A percentile compares a stretch with the other conserved stretches of the same genome.
phyloP scores from a whole-genome alignment of 2,329 filamentous ascomycete species.

The Penicillium polonicum region DNA sequence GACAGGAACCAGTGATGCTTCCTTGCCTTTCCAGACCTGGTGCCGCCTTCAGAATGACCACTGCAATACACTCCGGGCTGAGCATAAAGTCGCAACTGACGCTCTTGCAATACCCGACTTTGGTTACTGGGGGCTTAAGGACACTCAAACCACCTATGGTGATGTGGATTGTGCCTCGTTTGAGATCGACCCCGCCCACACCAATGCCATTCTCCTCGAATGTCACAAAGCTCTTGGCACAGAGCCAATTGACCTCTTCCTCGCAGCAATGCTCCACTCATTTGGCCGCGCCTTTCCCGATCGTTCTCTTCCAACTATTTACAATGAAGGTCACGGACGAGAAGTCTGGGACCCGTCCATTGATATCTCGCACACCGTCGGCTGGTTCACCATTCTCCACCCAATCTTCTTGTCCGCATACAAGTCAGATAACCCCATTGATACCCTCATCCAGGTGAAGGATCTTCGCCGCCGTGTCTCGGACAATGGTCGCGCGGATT shows the following conservation, averaged over 20 bases:
- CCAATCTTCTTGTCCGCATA: conserved; percentile 41
- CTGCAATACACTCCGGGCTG: conserved; percentile 15
- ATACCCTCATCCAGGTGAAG: conserved; percentile 39
- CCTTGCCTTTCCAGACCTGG: conserved; percentile 42
- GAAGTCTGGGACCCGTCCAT: conserved; percentile 48
- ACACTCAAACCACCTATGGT: conserved; percentile 34
- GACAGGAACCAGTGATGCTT: conserved; percentile 19
- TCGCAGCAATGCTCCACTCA: conserved; percentile 43
- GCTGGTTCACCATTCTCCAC: conserved; percentile 53
- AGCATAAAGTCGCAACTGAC: conserved; percentile 15
- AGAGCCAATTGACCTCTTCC: conserved; percentile 39
- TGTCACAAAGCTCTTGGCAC: conserved; percentile 36
- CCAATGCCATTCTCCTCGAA: conserved; percentile 30
- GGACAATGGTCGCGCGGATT: conserved; percentile 42
- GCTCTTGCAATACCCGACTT: conserved; percentile 33
- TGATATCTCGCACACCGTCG: conserved; percentile 51
- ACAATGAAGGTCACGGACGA: conserved; percentile 51
- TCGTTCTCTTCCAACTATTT: conserved; percentile 43
- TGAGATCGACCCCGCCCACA: conserved; percentile 31
- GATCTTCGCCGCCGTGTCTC: conserved; percentile 38
- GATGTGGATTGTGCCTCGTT: conserved; percentile 38
- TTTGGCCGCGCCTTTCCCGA: conserved; percentile 47
- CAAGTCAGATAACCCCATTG: conserved; percentile 27
- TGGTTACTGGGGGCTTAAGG: conserved; percentile 37
- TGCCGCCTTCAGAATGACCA: conserved; percentile 34